Conservation (phyloP, 1,139 yeast species). For the Spathaspora jeffriesii region DNA sequence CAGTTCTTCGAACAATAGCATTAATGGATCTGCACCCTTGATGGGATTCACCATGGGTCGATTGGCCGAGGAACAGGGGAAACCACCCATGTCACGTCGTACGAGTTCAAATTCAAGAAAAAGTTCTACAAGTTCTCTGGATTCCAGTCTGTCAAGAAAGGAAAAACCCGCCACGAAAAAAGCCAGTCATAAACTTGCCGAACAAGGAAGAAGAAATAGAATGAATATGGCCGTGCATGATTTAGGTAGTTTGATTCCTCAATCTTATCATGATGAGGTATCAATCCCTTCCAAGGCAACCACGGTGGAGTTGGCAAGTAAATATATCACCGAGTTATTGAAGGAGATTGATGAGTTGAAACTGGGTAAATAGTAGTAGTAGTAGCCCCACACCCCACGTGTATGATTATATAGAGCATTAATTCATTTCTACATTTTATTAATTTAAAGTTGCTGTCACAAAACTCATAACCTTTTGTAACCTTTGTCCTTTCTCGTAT, state of each 20-base stretch:
- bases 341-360: slow-evolving; percentile 36
- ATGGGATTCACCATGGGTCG: slow-evolving; percentile 55
- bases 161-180: slow-evolving; percentile 52
- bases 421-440: too few relatives aligned
- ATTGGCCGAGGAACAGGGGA: slow-evolving; percentile 37
- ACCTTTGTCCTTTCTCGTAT: too few relatives aligned
- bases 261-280: slow-evolving; percentile 56
- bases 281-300: slow-evolving; percentile 85
- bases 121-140: slow-evolving; percentile 16
- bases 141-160: slow-evolving; percentile 17
- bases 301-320: slow-evolving; percentile 87
- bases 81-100: neutral
- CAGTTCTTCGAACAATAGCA: slow-evolving; percentile 9
- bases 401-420: too few relatives aligned
- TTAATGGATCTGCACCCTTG: slow-evolving; percentile 20
- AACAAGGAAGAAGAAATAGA: slow-evolving; percentile 92
- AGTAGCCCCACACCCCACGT: slow-evolving; percentile 1
- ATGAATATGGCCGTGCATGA: slow-evolving; percentile 87
- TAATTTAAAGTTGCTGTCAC: too few relatives aligned
- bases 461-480: too few relatives aligned
- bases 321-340: slow-evolving; percentile 58
- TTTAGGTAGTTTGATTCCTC: slow-evolving; percentile 68
- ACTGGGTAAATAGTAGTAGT: neutral
- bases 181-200: slow-evolving; percentile 90
- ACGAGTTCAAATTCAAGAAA: slow-evolving; percentile 14